phyloP scores from a whole-genome alignment of 1,284 basidiomycete species.

The Malassezia yamatoensis region DNA sequence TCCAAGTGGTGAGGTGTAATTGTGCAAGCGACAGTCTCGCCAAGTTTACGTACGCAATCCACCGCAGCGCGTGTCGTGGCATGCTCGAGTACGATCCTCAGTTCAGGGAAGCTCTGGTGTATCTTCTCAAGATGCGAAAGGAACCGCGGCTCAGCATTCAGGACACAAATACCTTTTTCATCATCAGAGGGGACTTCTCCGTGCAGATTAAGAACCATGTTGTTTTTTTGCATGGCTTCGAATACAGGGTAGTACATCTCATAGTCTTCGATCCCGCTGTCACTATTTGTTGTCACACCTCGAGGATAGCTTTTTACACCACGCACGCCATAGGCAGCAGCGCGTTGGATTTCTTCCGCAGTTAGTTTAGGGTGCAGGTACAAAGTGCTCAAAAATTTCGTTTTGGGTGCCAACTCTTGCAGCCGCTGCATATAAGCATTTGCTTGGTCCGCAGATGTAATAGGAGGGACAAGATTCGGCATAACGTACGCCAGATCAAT shows the following conservation, averaged over 20 bases:
- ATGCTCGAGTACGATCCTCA: conserved; percentile 95
- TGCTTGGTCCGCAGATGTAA: conserved; percentile 73
- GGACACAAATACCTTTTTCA: conserved; percentile 70
- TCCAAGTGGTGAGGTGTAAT: conserved; percentile 95
- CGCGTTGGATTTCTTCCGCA: conserved; percentile 79
- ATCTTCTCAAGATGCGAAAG: conserved; percentile 76
- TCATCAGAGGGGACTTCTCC: conserved; percentile 92
- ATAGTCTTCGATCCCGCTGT: conserved; percentile 92
- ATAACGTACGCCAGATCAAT: conserved; percentile 91
- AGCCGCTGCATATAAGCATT: conserved; percentile 69
- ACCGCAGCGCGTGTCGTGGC: conserved; percentile 94
- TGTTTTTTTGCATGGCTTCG: conserved; percentile 81
- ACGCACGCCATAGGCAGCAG: conserved; percentile 47
- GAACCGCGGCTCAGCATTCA: conserved; percentile 88
- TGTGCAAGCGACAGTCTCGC: conserved; percentile 77
- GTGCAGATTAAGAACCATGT: conserved; percentile 91
- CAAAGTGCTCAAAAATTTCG: conserved; percentile 87
- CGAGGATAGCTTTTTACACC: conserved; percentile 96
- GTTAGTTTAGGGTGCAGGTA: conserved; percentile 86
- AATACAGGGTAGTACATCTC: conserved; percentile 90
- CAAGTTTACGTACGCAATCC: conserved; percentile 55
- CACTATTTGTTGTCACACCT: conserved; percentile 95
- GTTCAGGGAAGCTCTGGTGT: conserved; percentile 73
- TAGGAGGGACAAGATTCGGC: conserved; percentile 91
- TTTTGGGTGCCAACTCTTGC: conserved; percentile 63